Evolutionary conservation across 768 basidiomycete genomes (phyloP).

Genomic region (Mrakia frigida): DNA sequence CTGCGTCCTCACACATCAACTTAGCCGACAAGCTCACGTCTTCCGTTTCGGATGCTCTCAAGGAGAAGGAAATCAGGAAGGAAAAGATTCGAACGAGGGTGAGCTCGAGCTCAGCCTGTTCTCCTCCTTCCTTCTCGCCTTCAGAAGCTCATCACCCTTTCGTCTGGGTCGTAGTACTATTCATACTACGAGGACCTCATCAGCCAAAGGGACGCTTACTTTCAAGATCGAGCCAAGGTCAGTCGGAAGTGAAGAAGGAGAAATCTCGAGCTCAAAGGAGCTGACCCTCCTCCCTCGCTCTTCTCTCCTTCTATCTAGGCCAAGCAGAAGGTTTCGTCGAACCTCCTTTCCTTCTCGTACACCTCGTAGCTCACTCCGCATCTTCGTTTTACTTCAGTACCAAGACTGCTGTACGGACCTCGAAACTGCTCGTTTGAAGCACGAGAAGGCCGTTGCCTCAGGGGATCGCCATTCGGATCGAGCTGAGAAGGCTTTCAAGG

Average conservation of each 20-base stretch:
- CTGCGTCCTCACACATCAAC: slow-evolving; percentile 64
- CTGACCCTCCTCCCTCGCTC: neutral
- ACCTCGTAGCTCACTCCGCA: neutral
- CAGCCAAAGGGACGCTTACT: slow-evolving; percentile 22
- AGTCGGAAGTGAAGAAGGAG: neutral
- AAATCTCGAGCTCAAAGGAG: no score
- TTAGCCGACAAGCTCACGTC: slow-evolving; percentile 59
- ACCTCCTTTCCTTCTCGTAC: neutral
- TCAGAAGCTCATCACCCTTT: neutral
- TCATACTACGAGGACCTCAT: slow-evolving; percentile 23
- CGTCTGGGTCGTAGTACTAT: neutral
- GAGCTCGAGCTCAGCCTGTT: neutral
- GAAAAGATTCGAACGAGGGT: slow-evolving; percentile 47
- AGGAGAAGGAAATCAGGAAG: slow-evolving; percentile 56
- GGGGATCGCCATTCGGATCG: slow-evolving; percentile 53
- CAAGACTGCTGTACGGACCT: slow-evolving; percentile 26
- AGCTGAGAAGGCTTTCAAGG: slow-evolving; percentile 34
- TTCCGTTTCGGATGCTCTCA: slow-evolving; percentile 63
- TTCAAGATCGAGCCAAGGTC: slow-evolving; percentile 24
- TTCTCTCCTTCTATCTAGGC: neutral
- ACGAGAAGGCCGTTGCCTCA: slow-evolving; percentile 16
- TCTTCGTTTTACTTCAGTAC: neutral
- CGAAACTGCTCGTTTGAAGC: slow-evolving; percentile 26
- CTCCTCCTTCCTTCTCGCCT: no score
- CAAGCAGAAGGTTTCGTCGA: slow-evolving; percentile 3